Percentiles rank a stretch among this genome's conserved stretches.
phyloP scores from a whole-genome alignment of 306 rosid species.

The Fragaria vesca region DNA sequence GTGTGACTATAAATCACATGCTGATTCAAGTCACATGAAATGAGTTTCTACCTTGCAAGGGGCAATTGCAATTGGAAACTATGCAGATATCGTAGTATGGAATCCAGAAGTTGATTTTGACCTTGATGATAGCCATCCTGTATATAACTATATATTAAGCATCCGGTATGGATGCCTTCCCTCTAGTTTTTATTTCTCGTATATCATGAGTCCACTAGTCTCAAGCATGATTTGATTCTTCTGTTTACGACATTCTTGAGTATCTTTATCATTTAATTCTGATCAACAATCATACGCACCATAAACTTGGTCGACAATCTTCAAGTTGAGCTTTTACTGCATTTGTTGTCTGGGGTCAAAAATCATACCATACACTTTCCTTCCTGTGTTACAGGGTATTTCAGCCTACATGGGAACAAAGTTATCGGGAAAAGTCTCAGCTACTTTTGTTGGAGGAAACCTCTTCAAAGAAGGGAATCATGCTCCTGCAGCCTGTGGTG shows the following conservation, averaged over 20 bases:
- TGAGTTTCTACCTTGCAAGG: slow-evolving; percentile 47
- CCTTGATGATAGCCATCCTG: slow-evolving; percentile 55
- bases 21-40: not conserved
- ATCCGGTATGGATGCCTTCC: slow-evolving; percentile 50
- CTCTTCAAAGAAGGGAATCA: slow-evolving; percentile 67
- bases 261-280: not conserved
- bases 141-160: slow-evolving; percentile 53
- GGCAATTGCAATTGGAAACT: slow-evolving; percentile 64
- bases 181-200: slow-evolving; percentile 10
- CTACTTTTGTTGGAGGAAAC: slow-evolving; percentile 89
- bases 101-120: slow-evolving; percentile 79
- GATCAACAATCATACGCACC: not conserved
- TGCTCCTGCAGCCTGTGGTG: slow-evolving; percentile 78
- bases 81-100: slow-evolving; percentile 91
- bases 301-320: not conserved
- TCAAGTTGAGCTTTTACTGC: not conserved
- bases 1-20: not conserved
- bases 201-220: no score
- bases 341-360: not conserved
- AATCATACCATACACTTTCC: no score
- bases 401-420: slow-evolving; percentile 87
- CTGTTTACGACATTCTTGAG: no score
- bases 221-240: no score
- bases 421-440: slow-evolving; percentile 69
- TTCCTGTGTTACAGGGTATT: slow-evolving; percentile 37